Percentiles rank a stretch among this genome's conserved stretches.
phyloP scores from a whole-genome alignment of 331 rosid genomes.

The Prunus yedoensis region DNA sequence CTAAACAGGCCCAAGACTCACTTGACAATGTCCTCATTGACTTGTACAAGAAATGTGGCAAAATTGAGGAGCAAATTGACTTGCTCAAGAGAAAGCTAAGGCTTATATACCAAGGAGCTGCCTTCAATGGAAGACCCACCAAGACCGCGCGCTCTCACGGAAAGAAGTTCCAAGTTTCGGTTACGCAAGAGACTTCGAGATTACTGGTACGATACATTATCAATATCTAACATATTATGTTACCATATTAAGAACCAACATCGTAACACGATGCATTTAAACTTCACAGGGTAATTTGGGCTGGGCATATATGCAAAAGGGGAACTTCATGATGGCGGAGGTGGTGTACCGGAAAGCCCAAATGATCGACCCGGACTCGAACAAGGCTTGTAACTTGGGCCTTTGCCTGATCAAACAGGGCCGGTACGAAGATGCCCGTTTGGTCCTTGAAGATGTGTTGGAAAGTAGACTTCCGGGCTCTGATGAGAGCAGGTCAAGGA shows the following conservation, averaged over 20 bases:
- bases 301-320: slow-evolving; percentile 91
- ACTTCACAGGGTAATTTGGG: slow-evolving; percentile 76
- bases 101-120: slow-evolving; percentile 43
- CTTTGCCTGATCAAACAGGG: slow-evolving; percentile 63
- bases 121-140: slow-evolving; percentile 46
- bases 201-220: slow-evolving; percentile 29
- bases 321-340: slow-evolving; percentile 78
- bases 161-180: slow-evolving; percentile 54
- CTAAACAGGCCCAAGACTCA: slow-evolving; percentile 50
- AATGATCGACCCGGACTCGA: slow-evolving; percentile 78
- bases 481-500: slow-evolving; percentile 49
- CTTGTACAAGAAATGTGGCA: slow-evolving; percentile 52
- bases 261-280: not conserved
- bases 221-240: not conserved
- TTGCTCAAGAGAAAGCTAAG: slow-evolving; percentile 46
- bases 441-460: slow-evolving; percentile 50
- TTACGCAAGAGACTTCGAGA: slow-evolving; percentile 52
- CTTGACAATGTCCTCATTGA: slow-evolving; percentile 57
- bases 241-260: not conserved
- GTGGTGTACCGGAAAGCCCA: slow-evolving; percentile 85
- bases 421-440: slow-evolving; percentile 51
- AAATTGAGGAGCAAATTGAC: slow-evolving; percentile 47
- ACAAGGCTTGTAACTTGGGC: slow-evolving; percentile 84
- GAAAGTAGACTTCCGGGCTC: slow-evolving; percentile 55
- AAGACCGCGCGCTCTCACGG: slow-evolving; percentile 60